phyloP scores from a whole-genome alignment of 1,284 basidiomycete species.

The Irpex sp. region DNA sequence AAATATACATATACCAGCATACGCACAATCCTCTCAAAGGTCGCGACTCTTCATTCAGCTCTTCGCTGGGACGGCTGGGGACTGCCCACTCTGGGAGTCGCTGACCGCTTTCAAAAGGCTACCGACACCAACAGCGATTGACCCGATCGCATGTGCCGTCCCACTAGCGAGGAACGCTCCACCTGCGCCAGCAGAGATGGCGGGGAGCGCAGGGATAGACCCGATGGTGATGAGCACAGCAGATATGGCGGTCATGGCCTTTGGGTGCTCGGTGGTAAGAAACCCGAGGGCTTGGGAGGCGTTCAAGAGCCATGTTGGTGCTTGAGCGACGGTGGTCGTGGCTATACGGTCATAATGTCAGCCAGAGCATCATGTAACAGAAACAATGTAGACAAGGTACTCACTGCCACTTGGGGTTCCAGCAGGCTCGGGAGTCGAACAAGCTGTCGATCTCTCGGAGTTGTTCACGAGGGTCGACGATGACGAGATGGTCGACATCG shows the following conservation, averaged over 20 bases:
- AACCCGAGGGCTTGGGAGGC: constrained; percentile 69
- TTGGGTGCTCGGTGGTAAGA: constrained; percentile 67
- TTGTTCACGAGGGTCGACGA: not conserved
- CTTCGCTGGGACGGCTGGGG: not conserved
- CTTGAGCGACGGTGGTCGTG: constrained; percentile 51
- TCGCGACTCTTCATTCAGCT: not conserved
- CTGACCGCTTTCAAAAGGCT: constrained; percentile 30
- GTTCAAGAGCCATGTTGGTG: constrained; percentile 68
- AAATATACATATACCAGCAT: not conserved
- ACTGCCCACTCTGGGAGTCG: constrained; percentile 3
- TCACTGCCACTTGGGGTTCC: constrained; percentile 25
- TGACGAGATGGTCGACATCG: constrained; percentile 16
- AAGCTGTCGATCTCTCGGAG: constrained; percentile 14
- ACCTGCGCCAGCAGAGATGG: constrained; percentile 56
- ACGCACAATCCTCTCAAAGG: not conserved
- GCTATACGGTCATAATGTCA: constrained; percentile 20
- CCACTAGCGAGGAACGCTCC: constrained; percentile 65
- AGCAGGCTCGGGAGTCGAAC: constrained; percentile 13
- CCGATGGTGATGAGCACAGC: constrained; percentile 74
- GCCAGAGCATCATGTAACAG: not conserved
- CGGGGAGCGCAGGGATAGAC: constrained; percentile 63
- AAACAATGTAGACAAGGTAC: constrained; percentile 9
- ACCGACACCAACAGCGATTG: constrained; percentile 67
- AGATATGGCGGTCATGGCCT: constrained; percentile 65
- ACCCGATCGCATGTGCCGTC: constrained; percentile 69